These are phyloP conservation scores for Yamadazyma siamensis DNA, from an alignment of 1,139 yeast species.

Conservation along the genomic window DNA sequence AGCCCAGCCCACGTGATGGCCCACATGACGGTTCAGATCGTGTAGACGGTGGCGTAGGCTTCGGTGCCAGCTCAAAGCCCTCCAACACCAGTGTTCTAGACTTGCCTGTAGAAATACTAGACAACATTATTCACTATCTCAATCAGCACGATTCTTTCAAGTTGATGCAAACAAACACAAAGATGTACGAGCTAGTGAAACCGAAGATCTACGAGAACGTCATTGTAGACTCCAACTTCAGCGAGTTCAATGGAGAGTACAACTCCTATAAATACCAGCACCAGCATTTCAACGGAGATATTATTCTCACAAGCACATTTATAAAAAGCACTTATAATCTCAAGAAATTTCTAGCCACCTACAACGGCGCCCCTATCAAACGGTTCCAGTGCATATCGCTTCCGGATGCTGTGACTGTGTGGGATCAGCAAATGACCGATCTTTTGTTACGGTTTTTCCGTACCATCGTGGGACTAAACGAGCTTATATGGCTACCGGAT, in stretches of 20 bases:
- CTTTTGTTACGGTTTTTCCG: slow-evolving; percentile 58
- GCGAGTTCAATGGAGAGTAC: slow-evolving; percentile 33
- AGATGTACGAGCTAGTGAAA: slow-evolving; percentile 27
- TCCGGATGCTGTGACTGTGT: slow-evolving; percentile 35
- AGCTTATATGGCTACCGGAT: slow-evolving; percentile 32
- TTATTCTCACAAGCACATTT: slow-evolving; percentile 18
- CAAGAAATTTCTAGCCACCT: slow-evolving; percentile 24
- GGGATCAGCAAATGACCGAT: slow-evolving; percentile 30
- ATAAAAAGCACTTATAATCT: slow-evolving; percentile 34
- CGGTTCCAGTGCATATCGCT: slow-evolving; percentile 24
- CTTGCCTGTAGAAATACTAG: slow-evolving; percentile 40
- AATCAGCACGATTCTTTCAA: slow-evolving; percentile 41
- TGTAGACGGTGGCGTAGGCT: too few species aligned
- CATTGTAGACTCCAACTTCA: slow-evolving; percentile 35
- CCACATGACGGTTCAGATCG: too few species aligned
- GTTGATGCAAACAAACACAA: slow-evolving; percentile 27
- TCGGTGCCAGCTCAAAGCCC: too few species aligned
- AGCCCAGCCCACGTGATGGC: too few species aligned
- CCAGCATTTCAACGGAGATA: slow-evolving; percentile 5
- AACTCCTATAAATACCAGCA: slow-evolving; percentile 8
- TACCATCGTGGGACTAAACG: slow-evolving; percentile 37
- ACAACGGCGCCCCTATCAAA: slow-evolving; percentile 8
- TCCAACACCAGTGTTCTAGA: too few species aligned
- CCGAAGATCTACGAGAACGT: slow-evolving; percentile 36
- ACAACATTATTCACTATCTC: slow-evolving; percentile 28